Percentiles rank a stretch among this genome's conserved stretches.
These are phyloP conservation scores for Brassica hybrid DNA, from an alignment of 441 rosid genomes.

Conservation along the genomic window DNA sequence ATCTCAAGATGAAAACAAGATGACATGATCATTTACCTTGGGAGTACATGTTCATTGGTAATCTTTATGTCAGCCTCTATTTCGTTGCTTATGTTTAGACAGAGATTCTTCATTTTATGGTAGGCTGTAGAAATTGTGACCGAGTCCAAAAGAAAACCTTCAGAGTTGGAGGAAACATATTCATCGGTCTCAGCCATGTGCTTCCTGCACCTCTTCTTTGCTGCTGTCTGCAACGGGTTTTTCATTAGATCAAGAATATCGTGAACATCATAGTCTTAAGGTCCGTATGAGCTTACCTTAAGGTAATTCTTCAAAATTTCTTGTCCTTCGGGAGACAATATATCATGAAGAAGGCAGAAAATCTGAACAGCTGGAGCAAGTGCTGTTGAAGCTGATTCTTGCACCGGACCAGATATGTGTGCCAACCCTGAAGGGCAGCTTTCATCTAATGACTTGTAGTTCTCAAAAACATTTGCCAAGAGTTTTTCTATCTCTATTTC, in stretches of 20 bases:
- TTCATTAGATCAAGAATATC: conserved; percentile 23
- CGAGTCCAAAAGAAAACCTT: conserved; percentile 75
- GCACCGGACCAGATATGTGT: conserved; percentile 56
- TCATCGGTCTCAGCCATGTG: conserved; percentile 96
- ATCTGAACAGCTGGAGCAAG: conserved; percentile 87
- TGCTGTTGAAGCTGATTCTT: conserved; percentile 77
- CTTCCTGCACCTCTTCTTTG: conserved; percentile 81
- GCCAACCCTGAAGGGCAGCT: conserved; percentile 66
- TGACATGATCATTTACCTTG: conserved; percentile 57
- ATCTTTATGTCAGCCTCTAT: conserved; percentile 87
- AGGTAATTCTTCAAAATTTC: conserved; percentile 76
- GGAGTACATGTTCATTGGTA: conserved; percentile 87
- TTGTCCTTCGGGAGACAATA: conserved; percentile 88
- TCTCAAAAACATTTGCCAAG: conserved; percentile 79
- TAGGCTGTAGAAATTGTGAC: conserved; percentile 88
- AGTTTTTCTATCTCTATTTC: conserved; percentile 86
- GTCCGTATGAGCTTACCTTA: conserved; percentile 53
- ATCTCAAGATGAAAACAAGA: background rate
- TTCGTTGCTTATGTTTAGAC: conserved; percentile 67
- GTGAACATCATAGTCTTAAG: background rate
- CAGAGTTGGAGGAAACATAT: conserved; percentile 74
- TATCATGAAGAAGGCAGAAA: conserved; percentile 84
- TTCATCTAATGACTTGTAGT: conserved; percentile 87
- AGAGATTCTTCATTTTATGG: conserved; percentile 82
- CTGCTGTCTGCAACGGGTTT: conserved; percentile 63